A percentile compares a stretch with the other conserved stretches of the same genome.
These are phyloP conservation scores for Thuja plicata DNA, from an alignment of 83 land plant genomes.

Conservation along the genomic window DNA sequence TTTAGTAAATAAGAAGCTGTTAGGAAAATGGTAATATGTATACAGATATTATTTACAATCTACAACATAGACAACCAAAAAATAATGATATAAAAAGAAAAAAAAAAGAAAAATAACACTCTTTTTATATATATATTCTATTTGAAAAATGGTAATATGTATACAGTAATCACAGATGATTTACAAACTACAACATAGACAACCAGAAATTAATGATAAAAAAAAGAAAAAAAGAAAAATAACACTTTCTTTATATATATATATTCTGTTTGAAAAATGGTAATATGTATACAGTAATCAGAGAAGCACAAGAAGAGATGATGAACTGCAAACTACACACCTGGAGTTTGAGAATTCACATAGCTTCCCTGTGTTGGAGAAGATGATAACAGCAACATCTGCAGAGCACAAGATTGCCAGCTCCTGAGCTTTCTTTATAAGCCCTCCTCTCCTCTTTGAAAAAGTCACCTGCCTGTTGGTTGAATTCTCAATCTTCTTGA, in stretches of 20 bases:
- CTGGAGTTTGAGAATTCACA: conserved; percentile 7
- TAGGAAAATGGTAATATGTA: not conserved
- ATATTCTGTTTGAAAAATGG: no score
- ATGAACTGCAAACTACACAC: not conserved
- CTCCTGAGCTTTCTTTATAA: conserved; percentile 10
- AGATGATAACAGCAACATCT: not conserved
- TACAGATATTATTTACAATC: not conserved
- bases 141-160: no score
- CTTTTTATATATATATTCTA: no score
- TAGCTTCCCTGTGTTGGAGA: not conserved
- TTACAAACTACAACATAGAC: not conserved
- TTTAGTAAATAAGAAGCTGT: no score
- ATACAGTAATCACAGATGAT: no score
- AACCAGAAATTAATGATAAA: not conserved
- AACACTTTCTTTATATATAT: no score
- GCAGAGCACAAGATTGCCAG: not conserved
- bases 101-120: not conserved
- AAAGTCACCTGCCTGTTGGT: conserved; percentile 12
- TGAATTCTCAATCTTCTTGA: conserved; percentile 9
- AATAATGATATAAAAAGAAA: no score
- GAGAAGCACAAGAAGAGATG: not conserved
- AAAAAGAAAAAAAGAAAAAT: not conserved
- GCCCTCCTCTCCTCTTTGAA: not conserved
- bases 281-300: not conserved
- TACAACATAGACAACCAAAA: not conserved